Evolutionary conservation across 768 basidiomycete genomes (phyloP).

Genomic region (Phylloporus sp.): DNA sequence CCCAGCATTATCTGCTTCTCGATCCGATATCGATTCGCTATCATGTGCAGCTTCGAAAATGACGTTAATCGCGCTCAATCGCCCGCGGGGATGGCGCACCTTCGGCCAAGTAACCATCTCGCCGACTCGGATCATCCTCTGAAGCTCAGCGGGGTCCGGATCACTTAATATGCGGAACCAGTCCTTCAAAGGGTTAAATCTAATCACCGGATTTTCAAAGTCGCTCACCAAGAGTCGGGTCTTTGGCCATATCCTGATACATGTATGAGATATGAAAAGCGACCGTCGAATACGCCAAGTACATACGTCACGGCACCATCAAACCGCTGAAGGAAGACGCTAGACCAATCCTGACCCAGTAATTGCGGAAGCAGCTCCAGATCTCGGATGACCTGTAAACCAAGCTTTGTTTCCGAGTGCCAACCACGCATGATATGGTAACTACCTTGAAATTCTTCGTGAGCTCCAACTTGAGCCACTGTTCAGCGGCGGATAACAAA

Average conservation of each 20-base stretch:
- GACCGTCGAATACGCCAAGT: conserved; percentile 4
- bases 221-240: conserved; percentile 62
- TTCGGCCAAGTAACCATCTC: conserved; percentile 96
- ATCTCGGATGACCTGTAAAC: conserved; percentile 78
- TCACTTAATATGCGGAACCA: conserved; percentile 83
- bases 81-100: conserved; percentile 37
- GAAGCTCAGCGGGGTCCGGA: conserved; percentile 73
- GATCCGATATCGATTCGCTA: conserved; percentile 82
- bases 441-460: conserved; percentile 90
- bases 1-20: conserved; percentile 81
- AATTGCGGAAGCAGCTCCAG: conserved; percentile 92
- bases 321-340: conserved; percentile 92
- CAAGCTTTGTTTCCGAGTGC: neutral
- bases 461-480: conserved; percentile 91
- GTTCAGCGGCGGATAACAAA: conserved; percentile 85
- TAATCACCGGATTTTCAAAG: conserved; percentile 1
- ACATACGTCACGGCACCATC: conserved; percentile 83
- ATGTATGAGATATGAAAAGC: conserved; percentile 19
- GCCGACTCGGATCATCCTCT: conserved; percentile 83
- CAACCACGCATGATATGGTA: neutral
- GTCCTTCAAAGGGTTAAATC: conserved; percentile 44
- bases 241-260: conserved; percentile 73
- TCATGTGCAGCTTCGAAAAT: conserved; percentile 76
- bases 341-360: conserved; percentile 93
- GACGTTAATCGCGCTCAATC: conserved; percentile 8